Base-by-base conservation (phyloP, 1,139 yeast genomes). In the Nakaseomyces uthaithaninus region DNA sequence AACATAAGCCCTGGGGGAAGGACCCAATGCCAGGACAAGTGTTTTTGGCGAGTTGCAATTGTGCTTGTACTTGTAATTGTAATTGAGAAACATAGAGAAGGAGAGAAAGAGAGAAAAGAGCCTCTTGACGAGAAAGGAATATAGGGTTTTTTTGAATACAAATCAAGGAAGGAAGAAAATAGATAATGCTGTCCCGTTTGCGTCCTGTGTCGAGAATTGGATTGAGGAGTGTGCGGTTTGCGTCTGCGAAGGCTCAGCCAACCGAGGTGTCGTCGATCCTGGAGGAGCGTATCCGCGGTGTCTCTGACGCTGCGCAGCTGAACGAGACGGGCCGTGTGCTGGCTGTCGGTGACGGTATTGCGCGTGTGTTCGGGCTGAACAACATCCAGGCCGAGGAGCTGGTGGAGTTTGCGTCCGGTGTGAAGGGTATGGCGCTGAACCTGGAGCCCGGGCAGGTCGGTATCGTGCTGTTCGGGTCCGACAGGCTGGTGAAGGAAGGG, bases 401-500 rank as follows among this genome's bases (percentile, higher is more conserved):
- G 71, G 97, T 93, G 63, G 98, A 93, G 75, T 93, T 93, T 77
- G 77, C 96, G 50, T 87, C 98, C 48, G 98, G 99, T 77, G 97
- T 91, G 64, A 87, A 89, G 75, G 99, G 98, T 83, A 93, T 93
- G 99, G 98, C 98, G 65, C 80, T 93, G 69, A 93, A 93, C 82
- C 84, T 93, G 81, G 98, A 93, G 75, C 95, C 98, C 62, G 96
- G 94, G 70, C 97, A 91, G 75, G 98, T 93, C 71, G 99, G 99
- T 85, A 80, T 91, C 67, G 99, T 93, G 75, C 77, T 93, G 74
- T 93, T 93, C 77, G 98, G 98, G 76, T 89, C 97, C 55, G 99
- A 93, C 72, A 81, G 95, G 71, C 78, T 81, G 59, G 97, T 93
- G 71, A 89, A 87, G 77, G 97, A 93, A 76, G 98, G 98, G 75